A percentile compares a stretch with the other conserved stretches of the same genome.
These are phyloP conservation scores for Trichoderma lentiforme DNA, from an alignment of 2,329 filamentous ascomycete species.

Conservation along the genomic window DNA sequence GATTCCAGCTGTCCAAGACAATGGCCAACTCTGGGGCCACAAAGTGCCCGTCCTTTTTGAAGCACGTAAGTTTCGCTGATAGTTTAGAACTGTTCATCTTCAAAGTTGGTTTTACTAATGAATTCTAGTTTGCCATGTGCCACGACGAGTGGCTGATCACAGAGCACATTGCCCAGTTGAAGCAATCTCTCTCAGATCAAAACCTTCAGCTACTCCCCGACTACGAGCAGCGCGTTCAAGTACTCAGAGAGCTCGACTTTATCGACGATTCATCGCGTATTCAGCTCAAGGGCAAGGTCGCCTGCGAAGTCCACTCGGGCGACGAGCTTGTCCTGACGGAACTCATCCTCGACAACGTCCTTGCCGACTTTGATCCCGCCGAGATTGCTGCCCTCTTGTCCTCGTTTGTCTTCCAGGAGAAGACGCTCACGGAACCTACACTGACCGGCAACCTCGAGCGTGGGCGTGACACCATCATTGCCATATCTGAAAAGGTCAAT, in stretches of 20 bases:
- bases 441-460: slow-evolving; percentile 78
- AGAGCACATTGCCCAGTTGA: slow-evolving; percentile 84
- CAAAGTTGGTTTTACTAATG: background rate
- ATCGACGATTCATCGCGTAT: slow-evolving; percentile 85
- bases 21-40: slow-evolving; percentile 65
- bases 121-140: slow-evolving; percentile 79
- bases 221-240: slow-evolving; percentile 90
- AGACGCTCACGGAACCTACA: slow-evolving; percentile 77
- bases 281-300: slow-evolving; percentile 95
- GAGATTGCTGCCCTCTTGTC: slow-evolving; percentile 94
- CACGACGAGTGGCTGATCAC: slow-evolving; percentile 96
- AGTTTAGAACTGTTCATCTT: background rate
- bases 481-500: slow-evolving; percentile 90
- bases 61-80: slow-evolving; percentile 66
- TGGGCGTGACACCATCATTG: slow-evolving; percentile 80
- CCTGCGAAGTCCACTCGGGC: slow-evolving; percentile 95
- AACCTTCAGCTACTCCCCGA: slow-evolving; percentile 94
- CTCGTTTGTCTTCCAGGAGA: slow-evolving; percentile 96
- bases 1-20: slow-evolving; percentile 59
- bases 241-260: slow-evolving; percentile 88
- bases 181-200: slow-evolving; percentile 88
- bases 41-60: slow-evolving; percentile 73
- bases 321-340: slow-evolving; percentile 96
- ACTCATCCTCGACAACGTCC: slow-evolving; percentile 91
- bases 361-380: slow-evolving; percentile 91